Evolutionary conservation across 441 rosid genomes (phyloP), one percentile per base, ranked within the genome.

Genomic region (Rhodomyrtus psidioides): DNA sequence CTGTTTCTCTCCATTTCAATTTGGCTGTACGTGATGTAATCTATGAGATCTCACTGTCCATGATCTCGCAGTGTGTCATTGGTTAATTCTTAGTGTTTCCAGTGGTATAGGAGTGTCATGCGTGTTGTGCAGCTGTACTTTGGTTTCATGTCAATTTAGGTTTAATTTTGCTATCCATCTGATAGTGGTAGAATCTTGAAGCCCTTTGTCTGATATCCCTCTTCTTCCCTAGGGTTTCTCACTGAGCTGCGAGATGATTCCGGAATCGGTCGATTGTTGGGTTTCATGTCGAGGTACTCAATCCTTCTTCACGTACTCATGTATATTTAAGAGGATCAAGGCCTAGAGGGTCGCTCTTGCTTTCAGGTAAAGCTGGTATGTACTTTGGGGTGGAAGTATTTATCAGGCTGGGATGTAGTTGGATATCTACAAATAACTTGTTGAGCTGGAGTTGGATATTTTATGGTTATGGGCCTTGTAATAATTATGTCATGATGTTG

Each of bases 201-300:
- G 23, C 58, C 23, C 76, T 86, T 65, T 54, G 30, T 81, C 26
- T 70, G 6, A 81, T 84, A 84, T 58, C 83, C 85, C 70, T 56
- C 86, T 81, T 17, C 34, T 54, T 82, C 55, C 60, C 44, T 89
- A 96, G 99, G 94, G 75, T 94, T 93, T 89, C 89, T 86, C 81
- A 90, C 89, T 39, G 98, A 95, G 92, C 91, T 98, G 79, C 95
- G 94, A 65, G 97, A 96, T 90, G 98, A 96, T 91, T 83, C 93
- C 4, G 98, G 98, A 83, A 90, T 97, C 83, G 87, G 96, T 85
- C 94, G 98, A 84, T 85, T 96, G 49, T 96, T 98, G 99, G 95
- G 99, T 19, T 93, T 96, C 51, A 89, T 96, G 89, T 94, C 98
- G 86, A 96, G 99, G 99, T 93, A 90, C 58, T 83, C 39, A 17